Base-by-base conservation (phyloP, 805 yeast species). In the Henningerozyma blattae region DNA sequence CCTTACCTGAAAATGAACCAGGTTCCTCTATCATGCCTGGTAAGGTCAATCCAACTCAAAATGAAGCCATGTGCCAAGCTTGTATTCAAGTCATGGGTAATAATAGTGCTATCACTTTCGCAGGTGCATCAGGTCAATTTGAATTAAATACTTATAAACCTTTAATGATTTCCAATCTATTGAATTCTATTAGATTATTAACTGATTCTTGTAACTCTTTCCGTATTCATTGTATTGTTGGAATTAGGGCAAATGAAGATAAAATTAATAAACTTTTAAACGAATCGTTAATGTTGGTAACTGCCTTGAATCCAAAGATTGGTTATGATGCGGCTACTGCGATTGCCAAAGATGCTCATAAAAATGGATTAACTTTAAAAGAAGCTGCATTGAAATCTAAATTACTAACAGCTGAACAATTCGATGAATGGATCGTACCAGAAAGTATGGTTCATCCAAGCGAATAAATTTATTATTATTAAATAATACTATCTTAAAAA, bases 21-120 rank as follows among this genome's bases (percentile, higher is more conserved):
- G 98, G 98, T 55, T 85, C 95, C 39, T 86, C 96, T 22, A 89
- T 89, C 63, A 89, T 89, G 97, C 97, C 98, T 34, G 98, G 98
- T 59, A 89, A 89, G 68, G 97, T 89, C 44, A 89, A 89, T 74
- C 97, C 98, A 45, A 91, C 98, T 36, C 97, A 89, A 70, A 87
- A 87, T 62, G 98, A 89, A 72, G 97, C 97, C 35, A 67, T 89
- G 59, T 91, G 97, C 44, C 93, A 91, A 95, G 95, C 89, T 42
- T 86, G 95, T 58, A 74, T 91, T 43, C 98, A 89, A 70, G 97
- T 89, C 18, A 84, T 89, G 59, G 98, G 98, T 61, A 89, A 91
- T 77, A 78, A 91, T 64, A 64, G 95, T 30, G 75, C 95, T 44
- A 83, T 89, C 65, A 89, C 97, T 25, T 85, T 84, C 58, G 93